Evolutionary conservation across 805 yeast genomes (phyloP), one percentile per base, ranked within the genome.

Genomic region (Brettanomyces anomalus): DNA sequence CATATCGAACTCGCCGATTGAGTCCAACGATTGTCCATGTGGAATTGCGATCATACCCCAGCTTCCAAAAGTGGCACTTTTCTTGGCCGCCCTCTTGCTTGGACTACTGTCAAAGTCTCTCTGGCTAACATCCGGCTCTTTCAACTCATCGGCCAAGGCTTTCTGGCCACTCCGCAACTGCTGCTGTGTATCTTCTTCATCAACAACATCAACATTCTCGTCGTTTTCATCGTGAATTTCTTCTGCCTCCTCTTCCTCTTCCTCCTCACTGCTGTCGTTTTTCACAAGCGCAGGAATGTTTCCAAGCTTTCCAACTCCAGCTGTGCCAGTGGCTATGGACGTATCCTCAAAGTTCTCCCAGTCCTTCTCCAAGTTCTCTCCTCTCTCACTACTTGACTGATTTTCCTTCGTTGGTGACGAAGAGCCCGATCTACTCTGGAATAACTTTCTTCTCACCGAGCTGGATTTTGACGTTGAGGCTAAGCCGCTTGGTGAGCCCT

Each of bases 291-390:
- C 57, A 46, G 39, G 56, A 56, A 40, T 53, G 48, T 39, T 55
- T 53, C 24, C 48, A 45, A 33, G 47, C 48, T 35, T 55, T 36
- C 46, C 21, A 38, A 19, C 37, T 7, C 10, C 10, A 1, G 28
- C 10, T 24, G 6, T 24, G 10, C 10, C 10, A 7, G 21, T 18
- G 17, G n/a, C 28, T 45, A 41, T 33, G 30, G 44, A 35, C 8
- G 41, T 35, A 8, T 40, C 49, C n/a, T 56, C 58, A 42, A 46
- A 55, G 33, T 49, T 49, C 19, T 53, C 60, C 55, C 57, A 52
- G 15, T 46, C 33, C 18, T 44, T 48, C 17, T 19, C 36, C 31
- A 14, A 20, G 26, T 14, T n/a, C 16, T 36, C 44, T 11, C 51
- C 52, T 43, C 56, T 52, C 36, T 60, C 64, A 17, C 41, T 44